A percentile compares a stretch with the other conserved stretches of the same genome.
phyloP scores from a whole-genome alignment of 2,329 filamentous ascomycete genomes.

The Ciborinia camelliae region DNA sequence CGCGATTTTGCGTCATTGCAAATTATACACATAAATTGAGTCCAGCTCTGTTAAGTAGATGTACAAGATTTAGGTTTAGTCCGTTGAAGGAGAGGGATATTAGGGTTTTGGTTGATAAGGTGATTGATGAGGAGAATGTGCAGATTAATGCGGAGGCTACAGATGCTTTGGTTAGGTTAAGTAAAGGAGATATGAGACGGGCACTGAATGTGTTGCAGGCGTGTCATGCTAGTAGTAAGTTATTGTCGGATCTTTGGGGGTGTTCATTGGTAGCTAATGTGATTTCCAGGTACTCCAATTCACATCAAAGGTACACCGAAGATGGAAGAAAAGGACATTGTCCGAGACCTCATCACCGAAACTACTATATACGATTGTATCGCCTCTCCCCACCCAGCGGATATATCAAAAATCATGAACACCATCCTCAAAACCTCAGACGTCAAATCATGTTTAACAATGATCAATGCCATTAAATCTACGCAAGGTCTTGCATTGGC shows the following conservation, averaged over 20 bases:
- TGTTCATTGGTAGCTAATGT: slow-evolving; percentile 16
- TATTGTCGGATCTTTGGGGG: neutral
- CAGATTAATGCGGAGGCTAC: slow-evolving; percentile 78
- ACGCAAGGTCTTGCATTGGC: slow-evolving; percentile 84
- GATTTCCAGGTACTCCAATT: slow-evolving; percentile 62
- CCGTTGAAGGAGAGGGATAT: slow-evolving; percentile 90
- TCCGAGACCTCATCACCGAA: slow-evolving; percentile 83
- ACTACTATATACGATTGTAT: slow-evolving; percentile 96
- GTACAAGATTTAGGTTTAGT: slow-evolving; percentile 92
- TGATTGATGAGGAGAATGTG: slow-evolving; percentile 82
- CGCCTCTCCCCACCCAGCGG: slow-evolving; percentile 85
- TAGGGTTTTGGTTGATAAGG: slow-evolving; percentile 77
- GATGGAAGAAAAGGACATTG: slow-evolving; percentile 59
- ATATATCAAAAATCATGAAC: slow-evolving; percentile 78
- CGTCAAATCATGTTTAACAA: slow-evolving; percentile 83
- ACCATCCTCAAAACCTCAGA: slow-evolving; percentile 82
- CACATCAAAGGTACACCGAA: slow-evolving; percentile 58
- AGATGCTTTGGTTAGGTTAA: slow-evolving; percentile 79
- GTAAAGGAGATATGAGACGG: slow-evolving; percentile 93
- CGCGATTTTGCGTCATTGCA: slow-evolving; percentile 95
- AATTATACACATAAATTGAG: slow-evolving; percentile 99
- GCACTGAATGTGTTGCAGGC: slow-evolving; percentile 95
- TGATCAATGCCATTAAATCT: slow-evolving; percentile 82
- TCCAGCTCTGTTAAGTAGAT: slow-evolving; percentile 85
- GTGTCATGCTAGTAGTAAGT: slow-evolving; percentile 85